phyloP scores from a whole-genome alignment of 1,284 basidiomycete genomes.

The Cystobasidium sp. region DNA sequence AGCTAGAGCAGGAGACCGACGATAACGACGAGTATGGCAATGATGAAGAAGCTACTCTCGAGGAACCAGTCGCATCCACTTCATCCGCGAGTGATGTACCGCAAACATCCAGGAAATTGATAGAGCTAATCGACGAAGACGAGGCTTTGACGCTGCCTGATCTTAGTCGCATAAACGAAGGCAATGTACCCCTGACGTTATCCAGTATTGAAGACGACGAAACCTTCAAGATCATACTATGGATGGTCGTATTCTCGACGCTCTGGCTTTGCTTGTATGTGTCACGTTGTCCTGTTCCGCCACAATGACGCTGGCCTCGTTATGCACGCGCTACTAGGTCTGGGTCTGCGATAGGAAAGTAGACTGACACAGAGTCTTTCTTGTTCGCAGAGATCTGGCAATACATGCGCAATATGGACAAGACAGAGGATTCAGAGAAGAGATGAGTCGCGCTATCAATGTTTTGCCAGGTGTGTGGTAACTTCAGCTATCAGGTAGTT shows the following conservation, averaged over 20 bases:
- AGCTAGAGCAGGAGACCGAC: not conserved
- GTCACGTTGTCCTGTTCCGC: not conserved
- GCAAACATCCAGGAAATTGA: constrained; percentile 15
- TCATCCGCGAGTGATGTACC: not conserved
- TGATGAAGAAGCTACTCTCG: not conserved
- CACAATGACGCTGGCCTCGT: not conserved
- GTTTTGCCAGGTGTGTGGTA: constrained; percentile 32
- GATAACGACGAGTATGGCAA: not conserved
- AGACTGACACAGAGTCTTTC: not conserved
- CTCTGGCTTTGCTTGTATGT: constrained; percentile 41
- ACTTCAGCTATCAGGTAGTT: too few relatives aligned
- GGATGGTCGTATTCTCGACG: constrained; percentile 35
- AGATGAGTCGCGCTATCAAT: constrained; percentile 38
- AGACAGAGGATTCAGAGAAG: constrained; percentile 12
- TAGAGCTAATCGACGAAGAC: constrained; percentile 43
- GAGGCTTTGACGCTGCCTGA: constrained; percentile 13
- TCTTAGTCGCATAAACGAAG: not conserved
- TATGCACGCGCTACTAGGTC: not conserved
- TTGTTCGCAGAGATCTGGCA: constrained; percentile 27
- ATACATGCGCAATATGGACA: constrained; percentile 43
- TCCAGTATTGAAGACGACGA: constrained; percentile 15
- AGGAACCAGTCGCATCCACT: not conserved
- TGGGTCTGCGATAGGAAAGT: not conserved
- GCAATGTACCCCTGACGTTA: not conserved
- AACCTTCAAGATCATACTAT: constrained; percentile 17